Percentiles rank a stretch among this genome's conserved stretches.
Evolutionary conservation across 1,284 basidiomycete species (phyloP).

Genomic region (Tilletia indica): DNA sequence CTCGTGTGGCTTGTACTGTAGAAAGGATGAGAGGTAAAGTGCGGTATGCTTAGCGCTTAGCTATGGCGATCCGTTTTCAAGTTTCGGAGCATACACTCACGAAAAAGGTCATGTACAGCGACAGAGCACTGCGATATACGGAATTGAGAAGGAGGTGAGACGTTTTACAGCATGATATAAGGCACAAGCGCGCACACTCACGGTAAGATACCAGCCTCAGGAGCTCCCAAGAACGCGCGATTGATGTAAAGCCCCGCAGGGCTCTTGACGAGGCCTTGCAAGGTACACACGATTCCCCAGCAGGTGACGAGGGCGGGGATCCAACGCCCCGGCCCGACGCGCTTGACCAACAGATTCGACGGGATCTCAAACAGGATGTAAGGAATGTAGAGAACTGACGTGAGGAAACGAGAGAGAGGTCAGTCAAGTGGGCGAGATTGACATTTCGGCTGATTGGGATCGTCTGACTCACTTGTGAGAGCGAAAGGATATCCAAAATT

Average conservation of each 20-base stretch:
- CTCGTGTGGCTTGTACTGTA: slow-evolving; percentile 40
- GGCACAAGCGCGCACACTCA: too few relatives aligned
- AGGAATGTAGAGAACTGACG: slow-evolving; percentile 42
- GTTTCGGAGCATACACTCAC: background rate
- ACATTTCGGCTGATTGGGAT: background rate
- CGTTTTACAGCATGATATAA: too few relatives aligned
- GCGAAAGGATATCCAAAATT: slow-evolving; percentile 10
- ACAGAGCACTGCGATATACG: slow-evolving; percentile 23
- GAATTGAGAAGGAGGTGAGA: too few relatives aligned
- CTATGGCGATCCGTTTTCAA: background rate
- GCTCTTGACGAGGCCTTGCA: slow-evolving; percentile 42
- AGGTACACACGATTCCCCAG: slow-evolving; percentile 44
- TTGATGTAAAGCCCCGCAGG: slow-evolving; percentile 45
- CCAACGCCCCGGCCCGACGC: slow-evolving; percentile 39
- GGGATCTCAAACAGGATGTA: slow-evolving; percentile 20
- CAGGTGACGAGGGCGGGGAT: slow-evolving; percentile 39
- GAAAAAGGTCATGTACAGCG: slow-evolving; percentile 49
- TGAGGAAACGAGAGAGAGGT: background rate
- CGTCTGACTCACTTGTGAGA: background rate
- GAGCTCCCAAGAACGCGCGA: slow-evolving; percentile 42
- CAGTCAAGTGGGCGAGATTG: background rate
- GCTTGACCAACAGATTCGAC: slow-evolving; percentile 21
- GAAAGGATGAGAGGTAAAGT: background rate
- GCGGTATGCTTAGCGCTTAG: too few relatives aligned
- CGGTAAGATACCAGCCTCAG: slow-evolving; percentile 35